These are phyloP conservation scores for Brettanomyces naardenensis DNA, from an alignment of 805 yeast genomes.

Conservation along the genomic window DNA sequence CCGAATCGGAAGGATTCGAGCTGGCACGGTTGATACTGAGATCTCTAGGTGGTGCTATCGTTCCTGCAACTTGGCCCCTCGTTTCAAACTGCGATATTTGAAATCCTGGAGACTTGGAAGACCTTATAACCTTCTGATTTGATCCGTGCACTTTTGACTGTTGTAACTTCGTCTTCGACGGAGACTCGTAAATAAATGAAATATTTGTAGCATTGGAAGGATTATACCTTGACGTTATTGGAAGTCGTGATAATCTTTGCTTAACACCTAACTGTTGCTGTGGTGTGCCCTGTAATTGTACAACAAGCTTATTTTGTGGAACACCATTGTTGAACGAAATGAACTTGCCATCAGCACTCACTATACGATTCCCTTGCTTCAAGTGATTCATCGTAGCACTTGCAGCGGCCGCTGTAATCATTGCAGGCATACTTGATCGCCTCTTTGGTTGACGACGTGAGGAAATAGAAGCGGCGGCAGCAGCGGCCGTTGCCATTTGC, in stretches of 20 bases:
- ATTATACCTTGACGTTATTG: neutral
- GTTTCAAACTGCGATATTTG: neutral
- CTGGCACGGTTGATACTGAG: neutral
- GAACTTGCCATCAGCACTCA: neutral
- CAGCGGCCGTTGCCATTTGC: slow-evolving; percentile 22
- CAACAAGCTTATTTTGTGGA: too few relatives aligned
- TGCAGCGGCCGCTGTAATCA: neutral
- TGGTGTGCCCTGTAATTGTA: too few relatives aligned
- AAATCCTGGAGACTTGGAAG: too few relatives aligned
- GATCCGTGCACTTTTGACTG: neutral
- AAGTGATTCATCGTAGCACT: neutral
- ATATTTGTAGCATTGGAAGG: slow-evolving; percentile 6
- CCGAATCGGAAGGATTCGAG: neutral
- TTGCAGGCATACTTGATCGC: slow-evolving; percentile 11
- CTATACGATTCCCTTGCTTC: too few relatives aligned
- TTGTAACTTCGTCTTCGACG: slow-evolving; percentile 4
- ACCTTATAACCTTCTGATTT: neutral
- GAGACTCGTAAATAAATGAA: slow-evolving; percentile 18
- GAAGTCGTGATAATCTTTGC: neutral
- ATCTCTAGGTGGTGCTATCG: neutral
- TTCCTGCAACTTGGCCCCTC: neutral
- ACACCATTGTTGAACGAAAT: neutral
- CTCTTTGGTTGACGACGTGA: slow-evolving; percentile 11
- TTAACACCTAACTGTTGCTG: too few relatives aligned
- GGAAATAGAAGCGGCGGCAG: slow-evolving; percentile 22